A percentile compares a stretch with the other conserved stretches of the same genome.
Evolutionary conservation across 768 basidiomycete species (phyloP).

Genomic region (Artomyces pyxidatus): DNA sequence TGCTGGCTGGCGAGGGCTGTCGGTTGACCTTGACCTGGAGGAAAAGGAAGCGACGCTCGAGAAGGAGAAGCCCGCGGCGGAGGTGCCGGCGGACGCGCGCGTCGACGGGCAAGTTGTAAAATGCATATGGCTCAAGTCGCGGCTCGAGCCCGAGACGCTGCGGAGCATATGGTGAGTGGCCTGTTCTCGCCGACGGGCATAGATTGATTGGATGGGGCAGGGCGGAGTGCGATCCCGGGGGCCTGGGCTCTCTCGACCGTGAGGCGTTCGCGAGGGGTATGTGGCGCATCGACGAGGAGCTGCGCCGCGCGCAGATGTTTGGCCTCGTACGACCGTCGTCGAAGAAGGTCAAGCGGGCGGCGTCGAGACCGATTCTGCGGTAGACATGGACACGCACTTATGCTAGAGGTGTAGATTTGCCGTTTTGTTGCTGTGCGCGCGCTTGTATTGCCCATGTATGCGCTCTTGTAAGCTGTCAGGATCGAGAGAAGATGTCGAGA

Average conservation of each 20-base stretch:
- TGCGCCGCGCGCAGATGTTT: slow-evolving; percentile 40
- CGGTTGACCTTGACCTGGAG: slow-evolving; percentile 39
- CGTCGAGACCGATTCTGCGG: slow-evolving; percentile 11
- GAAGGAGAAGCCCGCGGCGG: slow-evolving; percentile 23
- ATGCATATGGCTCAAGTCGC: slow-evolving; percentile 52
- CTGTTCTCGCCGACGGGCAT: neutral
- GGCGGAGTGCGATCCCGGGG: slow-evolving; percentile 54
- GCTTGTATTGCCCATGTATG: neutral
- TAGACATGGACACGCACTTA: too few relatives aligned
- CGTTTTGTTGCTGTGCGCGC: too few relatives aligned
- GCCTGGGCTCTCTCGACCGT: slow-evolving; percentile 44
- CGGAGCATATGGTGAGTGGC: slow-evolving; percentile 52
- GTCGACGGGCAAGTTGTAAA: slow-evolving; percentile 48
- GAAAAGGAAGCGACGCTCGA: slow-evolving; percentile 6
- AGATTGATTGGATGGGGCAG: slow-evolving; percentile 24
- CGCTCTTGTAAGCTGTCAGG: neutral
- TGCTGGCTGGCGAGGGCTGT: slow-evolving; percentile 63
- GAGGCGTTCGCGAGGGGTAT: slow-evolving; percentile 64
- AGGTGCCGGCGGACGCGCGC: slow-evolving; percentile 32
- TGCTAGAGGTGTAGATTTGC: too few relatives aligned
- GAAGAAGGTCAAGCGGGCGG: neutral
- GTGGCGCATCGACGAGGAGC: slow-evolving; percentile 76
- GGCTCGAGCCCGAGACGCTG: slow-evolving; percentile 40
- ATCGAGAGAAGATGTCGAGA: too few relatives aligned
- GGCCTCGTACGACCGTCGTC: slow-evolving; percentile 3